Evolutionary conservation across 805 yeast species (phyloP).

Genomic region (Dipodascopsis uninucleata): DNA sequence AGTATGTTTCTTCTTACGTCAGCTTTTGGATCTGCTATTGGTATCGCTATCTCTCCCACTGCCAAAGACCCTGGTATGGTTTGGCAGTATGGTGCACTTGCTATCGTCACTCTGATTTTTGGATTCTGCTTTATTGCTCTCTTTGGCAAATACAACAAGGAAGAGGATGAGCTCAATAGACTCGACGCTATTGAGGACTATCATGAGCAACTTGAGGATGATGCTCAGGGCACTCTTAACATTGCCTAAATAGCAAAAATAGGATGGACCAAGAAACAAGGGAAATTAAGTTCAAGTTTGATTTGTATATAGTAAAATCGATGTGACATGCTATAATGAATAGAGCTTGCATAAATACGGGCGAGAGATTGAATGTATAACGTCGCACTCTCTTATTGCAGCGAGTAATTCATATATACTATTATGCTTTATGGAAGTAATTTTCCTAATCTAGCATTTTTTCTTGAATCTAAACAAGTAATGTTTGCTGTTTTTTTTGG

Average conservation of each 20-base stretch:
- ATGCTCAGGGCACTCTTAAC: constrained; percentile 17
- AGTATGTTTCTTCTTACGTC: constrained; percentile 59
- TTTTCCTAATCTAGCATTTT: too few relatives aligned
- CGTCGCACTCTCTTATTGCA: too few relatives aligned
- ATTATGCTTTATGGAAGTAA: too few relatives aligned
- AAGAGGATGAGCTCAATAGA: constrained; percentile 56
- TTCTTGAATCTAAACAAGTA: too few relatives aligned
- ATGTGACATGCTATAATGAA: too few relatives aligned
- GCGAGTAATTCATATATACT: too few relatives aligned
- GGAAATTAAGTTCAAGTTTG: too few relatives aligned
- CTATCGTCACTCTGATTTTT: constrained; percentile 53
- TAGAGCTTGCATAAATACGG: too few relatives aligned
- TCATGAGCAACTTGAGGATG: constrained; percentile 8
- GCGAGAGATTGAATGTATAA: too few relatives aligned
- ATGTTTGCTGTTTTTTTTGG: too few relatives aligned
- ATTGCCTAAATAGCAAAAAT: constrained; percentile 14
- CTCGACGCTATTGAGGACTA: constrained; percentile 38
- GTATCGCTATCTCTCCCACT: constrained; percentile 66
- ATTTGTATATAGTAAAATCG: too few relatives aligned
- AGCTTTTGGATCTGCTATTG: constrained; percentile 75
- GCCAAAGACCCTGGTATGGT: constrained; percentile 65
- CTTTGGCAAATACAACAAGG: constrained; percentile 52
- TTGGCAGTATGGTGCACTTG: constrained; percentile 66
- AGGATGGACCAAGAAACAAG: too few relatives aligned
- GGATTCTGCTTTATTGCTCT: constrained; percentile 61